Conservation (phyloP, 495 filamentous ascomycete genomes). For the Mytilinidion resinicola region DNA sequence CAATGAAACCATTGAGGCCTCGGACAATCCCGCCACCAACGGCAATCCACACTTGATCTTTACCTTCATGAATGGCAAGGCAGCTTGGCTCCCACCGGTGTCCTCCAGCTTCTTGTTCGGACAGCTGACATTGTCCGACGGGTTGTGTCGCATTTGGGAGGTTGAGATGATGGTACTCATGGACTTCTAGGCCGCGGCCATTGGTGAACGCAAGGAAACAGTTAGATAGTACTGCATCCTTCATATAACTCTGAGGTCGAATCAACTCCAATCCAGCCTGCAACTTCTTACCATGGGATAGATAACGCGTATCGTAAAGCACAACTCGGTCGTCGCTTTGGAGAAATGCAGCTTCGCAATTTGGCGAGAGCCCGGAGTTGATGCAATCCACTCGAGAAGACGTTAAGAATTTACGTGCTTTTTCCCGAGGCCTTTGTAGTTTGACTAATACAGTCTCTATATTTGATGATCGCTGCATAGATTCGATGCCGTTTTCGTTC, state of each 20-base stretch:
- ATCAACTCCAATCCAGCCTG: not conserved
- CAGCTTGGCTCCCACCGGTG: not conserved
- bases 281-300: not conserved
- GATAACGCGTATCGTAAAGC: not conserved
- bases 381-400: not conserved
- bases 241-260: not conserved
- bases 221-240: not conserved
- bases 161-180: not conserved
- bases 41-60: not conserved
- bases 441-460: not conserved
- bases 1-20: not conserved
- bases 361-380: not conserved
- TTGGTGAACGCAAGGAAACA: not conserved
- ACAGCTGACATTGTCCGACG: not conserved
- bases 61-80: not conserved
- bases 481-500: not conserved
- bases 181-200: not conserved
- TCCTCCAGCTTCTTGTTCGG: not conserved
- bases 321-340: not conserved
- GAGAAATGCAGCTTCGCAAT: slow-evolving; percentile 2
- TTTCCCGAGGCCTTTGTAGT: not conserved
- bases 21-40: not conserved
- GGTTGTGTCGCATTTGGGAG: not conserved
- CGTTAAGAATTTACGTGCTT: not conserved
- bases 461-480: not conserved